Base-by-base conservation (phyloP, 202 grass and related monocot species). In the Panicum hallii region DNA sequence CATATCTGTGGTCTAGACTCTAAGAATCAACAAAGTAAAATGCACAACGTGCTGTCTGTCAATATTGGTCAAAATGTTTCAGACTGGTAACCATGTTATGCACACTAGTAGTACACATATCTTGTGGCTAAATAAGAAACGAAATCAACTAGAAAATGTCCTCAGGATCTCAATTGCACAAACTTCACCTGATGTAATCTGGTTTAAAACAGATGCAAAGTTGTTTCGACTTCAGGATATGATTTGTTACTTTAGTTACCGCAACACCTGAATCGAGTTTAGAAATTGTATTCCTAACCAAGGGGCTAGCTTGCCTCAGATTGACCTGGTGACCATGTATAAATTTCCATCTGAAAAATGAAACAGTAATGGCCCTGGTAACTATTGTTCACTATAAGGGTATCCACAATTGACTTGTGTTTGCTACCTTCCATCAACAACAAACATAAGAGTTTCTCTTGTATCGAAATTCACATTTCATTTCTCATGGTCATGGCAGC, bases 401-500 rank as follows among this genome's bases (percentile, higher is more conserved):
- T 49, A 58, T 74, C 7, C 19, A 19, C 63, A 60, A 11, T 55
- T 57, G 38, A 72, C 14, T 67, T 67, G 15, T 87, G 28, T 52
- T 88, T 65, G 13, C 46, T 81, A 50, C 40, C 74, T 67, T 65
- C 49, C 30, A 72, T 57, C 60, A 16, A 72, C 38, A 55, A 78
- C 28, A 46, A 49, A 67, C 54, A 53, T 48, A 46, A 26, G 55
- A 22, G 56, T 34, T 81, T 62, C 15, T 28, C 19, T 64, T 83
- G 8, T 45, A 61, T 46, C 65, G 3, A 19, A 56, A 41, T 42
- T 75, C 22, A 69, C 69, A 56, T 84, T 79, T 49, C 41, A 67
- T 86, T 77, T 78, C 10, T 77, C 0, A 6, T 81, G 67, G 83
- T 57, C 46, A 78, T 88, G 77, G 78, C 93, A 99, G 96, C 96